Percentiles rank a stretch among this genome's conserved stretches.
Conservation (phyloP, 148 eudicot genomes). For the Vaccinium macrocarpon region DNA sequence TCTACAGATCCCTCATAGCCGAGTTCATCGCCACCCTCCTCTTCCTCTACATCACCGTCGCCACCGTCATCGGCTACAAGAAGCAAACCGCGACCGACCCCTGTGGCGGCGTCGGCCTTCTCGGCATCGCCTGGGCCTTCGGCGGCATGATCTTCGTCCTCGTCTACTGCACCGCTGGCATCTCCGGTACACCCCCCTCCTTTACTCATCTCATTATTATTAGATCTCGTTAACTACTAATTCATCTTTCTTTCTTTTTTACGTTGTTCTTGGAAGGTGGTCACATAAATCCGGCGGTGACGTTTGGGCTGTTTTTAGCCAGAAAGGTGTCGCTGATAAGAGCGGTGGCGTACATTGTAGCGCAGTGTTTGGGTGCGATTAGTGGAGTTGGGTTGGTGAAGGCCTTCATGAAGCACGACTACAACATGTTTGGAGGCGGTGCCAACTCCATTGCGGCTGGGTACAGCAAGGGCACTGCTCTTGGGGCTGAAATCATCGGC, state of each 20-base stretch:
- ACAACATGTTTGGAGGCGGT: slow-evolving; percentile 62
- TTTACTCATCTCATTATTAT: not conserved
- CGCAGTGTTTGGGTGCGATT: slow-evolving; percentile 78
- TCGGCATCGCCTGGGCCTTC: slow-evolving; percentile 90
- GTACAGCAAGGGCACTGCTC: slow-evolving; percentile 70
- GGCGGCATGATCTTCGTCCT: slow-evolving; percentile 95
- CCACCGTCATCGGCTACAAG: slow-evolving; percentile 88
- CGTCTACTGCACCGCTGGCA: slow-evolving; percentile 97
- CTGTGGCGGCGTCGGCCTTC: slow-evolving; percentile 79
- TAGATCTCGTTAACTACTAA: too few species aligned
- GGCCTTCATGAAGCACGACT: slow-evolving; percentile 67
- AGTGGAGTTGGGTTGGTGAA: slow-evolving; percentile 85
- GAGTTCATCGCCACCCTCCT: slow-evolving; percentile 86
- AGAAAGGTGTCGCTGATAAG: slow-evolving; percentile 72
- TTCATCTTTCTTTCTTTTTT: not conserved
- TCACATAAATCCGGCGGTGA: slow-evolving; percentile 93
- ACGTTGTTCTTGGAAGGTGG: slow-evolving; percentile 43
- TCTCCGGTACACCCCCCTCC: slow-evolving; percentile 49
- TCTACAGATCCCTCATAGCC: slow-evolving; percentile 87
- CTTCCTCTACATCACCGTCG: slow-evolving; percentile 73
- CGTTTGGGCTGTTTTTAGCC: slow-evolving; percentile 76
- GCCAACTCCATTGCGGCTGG: slow-evolving; percentile 56
- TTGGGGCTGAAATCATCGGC: slow-evolving; percentile 86
- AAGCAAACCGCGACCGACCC: slow-evolving; percentile 58
- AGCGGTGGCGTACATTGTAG: slow-evolving; percentile 66